Evolutionary conservation across 2,329 filamentous ascomycete genomes (phyloP), one percentile per base, ranked within the genome.

Genomic region (Parastagonospora nodorum): DNA sequence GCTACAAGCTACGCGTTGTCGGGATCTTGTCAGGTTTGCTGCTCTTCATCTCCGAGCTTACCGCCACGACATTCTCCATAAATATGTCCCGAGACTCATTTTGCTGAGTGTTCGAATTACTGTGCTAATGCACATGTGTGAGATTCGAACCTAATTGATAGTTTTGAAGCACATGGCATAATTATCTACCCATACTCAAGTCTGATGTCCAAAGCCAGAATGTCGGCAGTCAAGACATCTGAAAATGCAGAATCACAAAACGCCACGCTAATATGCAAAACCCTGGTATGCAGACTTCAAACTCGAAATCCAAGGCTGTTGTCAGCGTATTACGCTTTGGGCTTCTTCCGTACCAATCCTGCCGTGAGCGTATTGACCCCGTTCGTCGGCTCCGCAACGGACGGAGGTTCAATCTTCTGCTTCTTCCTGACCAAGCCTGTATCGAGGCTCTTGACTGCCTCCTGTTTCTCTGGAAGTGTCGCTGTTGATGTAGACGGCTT

Each of bases 321-420:
- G 24, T 10, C 15, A 33, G 27, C 30, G 5, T 32, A 32, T 66
- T 50, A 62, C 40, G 31, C 35, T 50, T 70, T 74, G 2, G 67
- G 64, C 51, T 73, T 74, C 61, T 68, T 72, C 33, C 71, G 63
- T 35, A 74, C 67, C 48, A 74, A 42, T 1, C 64, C 66, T n/a
- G 54, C 58, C 1, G 58, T 53, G 3, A 74, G 58, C 6, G 61
- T 67, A 11, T 71, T 70, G 9, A 69, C 63, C 1, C 58, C 58
- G 40, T 64, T 61, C 27, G 55, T 45, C 8, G 48, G 31, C 14
- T 58, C 43, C 5, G 50, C 29, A 8, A 42, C 35, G 15, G 57
- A 42, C 11, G 35, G 45, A 15, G 58, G 50, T 19, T 69, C 67
- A 5, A 59, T 37, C 51, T 71, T 74, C 2, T 51, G 54, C 44